These are phyloP conservation scores for Cercospora citrullina DNA, from an alignment of 2,329 filamentous ascomycete species.

Conservation along the genomic window DNA sequence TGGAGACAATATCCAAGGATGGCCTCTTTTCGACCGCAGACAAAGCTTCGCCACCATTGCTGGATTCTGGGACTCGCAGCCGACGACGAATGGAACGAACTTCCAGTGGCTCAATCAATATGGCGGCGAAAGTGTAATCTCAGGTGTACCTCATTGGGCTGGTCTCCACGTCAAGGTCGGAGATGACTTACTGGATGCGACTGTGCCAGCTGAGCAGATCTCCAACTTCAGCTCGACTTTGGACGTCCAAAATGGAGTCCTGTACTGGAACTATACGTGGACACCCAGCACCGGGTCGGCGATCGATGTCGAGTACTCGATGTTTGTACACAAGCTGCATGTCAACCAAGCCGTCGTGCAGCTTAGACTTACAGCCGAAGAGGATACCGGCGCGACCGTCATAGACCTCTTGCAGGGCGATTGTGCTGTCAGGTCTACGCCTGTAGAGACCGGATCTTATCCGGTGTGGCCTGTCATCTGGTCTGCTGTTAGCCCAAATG, in stretches of 20 bases:
- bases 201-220: constrained; percentile 59
- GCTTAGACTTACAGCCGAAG: constrained; percentile 58
- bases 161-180: constrained; percentile 60
- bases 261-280: constrained; percentile 68
- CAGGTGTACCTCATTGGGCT: constrained; percentile 69
- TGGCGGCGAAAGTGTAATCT: constrained; percentile 69
- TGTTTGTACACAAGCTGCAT: constrained; percentile 64
- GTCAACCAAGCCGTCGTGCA: constrained; percentile 63
- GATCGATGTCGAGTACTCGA: constrained; percentile 63
- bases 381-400: constrained; percentile 57
- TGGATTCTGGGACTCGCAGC: constrained; percentile 65
- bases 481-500: constrained; percentile 63
- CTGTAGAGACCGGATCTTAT: constrained; percentile 58
- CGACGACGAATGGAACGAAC: constrained; percentile 60
- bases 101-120: constrained; percentile 69
- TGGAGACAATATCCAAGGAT: constrained; percentile 58
- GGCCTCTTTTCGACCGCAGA: constrained; percentile 64
- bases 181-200: constrained; percentile 59
- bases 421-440: constrained; percentile 64
- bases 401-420: constrained; percentile 69
- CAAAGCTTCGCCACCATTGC: constrained; percentile 68
- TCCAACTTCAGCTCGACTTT: constrained; percentile 61
- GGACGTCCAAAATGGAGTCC: constrained; percentile 62
- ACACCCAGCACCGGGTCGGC: constrained; percentile 52
- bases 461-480: constrained; percentile 57